A percentile compares a stretch with the other conserved stretches of the same genome.
These are phyloP conservation scores for Solanum paucissectum DNA, from an alignment of 257 asterid species.

Conservation along the genomic window DNA sequence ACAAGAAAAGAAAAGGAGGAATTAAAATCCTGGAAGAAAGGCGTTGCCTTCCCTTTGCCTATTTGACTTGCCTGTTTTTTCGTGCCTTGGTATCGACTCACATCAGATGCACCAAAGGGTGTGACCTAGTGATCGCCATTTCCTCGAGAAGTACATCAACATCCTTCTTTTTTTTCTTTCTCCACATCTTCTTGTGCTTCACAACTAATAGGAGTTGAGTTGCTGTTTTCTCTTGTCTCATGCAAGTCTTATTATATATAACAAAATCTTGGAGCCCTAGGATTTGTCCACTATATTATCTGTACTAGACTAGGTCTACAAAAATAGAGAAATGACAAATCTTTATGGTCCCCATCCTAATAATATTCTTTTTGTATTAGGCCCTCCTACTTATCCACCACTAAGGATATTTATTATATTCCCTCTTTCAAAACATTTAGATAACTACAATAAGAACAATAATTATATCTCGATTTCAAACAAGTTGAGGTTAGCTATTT, in stretches of 20 bases:
- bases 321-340: constrained; percentile 3
- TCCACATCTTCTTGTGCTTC: neutral
- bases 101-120: constrained; percentile 5
- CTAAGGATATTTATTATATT: constrained; percentile 17
- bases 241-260: constrained; percentile 7
- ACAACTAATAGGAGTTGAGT: neutral
- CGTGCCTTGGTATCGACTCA: neutral
- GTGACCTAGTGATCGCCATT: neutral
- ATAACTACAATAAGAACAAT: neutral
- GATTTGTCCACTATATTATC: neutral
- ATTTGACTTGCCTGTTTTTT: constrained; percentile 37
- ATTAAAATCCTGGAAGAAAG: constrained; percentile 44
- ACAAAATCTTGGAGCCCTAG: neutral
- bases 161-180: constrained; percentile 26
- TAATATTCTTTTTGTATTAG: constrained; percentile 8
- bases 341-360: constrained; percentile 16
- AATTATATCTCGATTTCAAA: neutral
- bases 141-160: neutral
- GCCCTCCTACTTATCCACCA: constrained; percentile 30
- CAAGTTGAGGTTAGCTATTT: neutral
- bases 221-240: neutral
- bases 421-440: neutral
- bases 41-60: constrained; percentile 72
- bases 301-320: neutral
- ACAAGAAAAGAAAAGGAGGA: neutral